phyloP scores from a whole-genome alignment of 805 yeast species.

The Lipomyces starkeyi region DNA sequence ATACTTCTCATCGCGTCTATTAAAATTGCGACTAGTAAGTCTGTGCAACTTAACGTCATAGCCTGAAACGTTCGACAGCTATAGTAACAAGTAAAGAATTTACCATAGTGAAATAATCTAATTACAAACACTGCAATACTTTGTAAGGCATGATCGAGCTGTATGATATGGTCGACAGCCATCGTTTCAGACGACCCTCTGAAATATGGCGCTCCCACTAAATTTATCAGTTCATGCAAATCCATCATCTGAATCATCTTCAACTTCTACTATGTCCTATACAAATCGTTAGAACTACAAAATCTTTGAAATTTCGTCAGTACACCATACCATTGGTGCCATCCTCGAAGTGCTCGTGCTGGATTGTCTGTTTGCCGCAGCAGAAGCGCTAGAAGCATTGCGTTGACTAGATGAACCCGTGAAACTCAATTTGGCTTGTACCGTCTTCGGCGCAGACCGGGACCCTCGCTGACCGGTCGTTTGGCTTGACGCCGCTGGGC shows the following conservation, averaged over 20 bases:
- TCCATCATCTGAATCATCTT: slow-evolving; percentile 1
- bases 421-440: neutral
- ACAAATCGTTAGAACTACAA: neutral
- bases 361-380: neutral
- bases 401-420: neutral
- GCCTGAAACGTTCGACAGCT: no score
- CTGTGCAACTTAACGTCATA: no score
- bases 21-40: no score
- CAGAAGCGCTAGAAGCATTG: neutral
- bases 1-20: no score
- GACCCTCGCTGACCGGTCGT: neutral
- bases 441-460: neutral
- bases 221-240: neutral
- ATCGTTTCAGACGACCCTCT: neutral
- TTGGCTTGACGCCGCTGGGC: neutral
- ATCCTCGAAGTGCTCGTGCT: neutral
- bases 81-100: no score
- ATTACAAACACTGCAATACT: no score
- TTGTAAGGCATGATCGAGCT: no score
- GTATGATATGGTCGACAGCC: neutral
- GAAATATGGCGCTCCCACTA: no score
- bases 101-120: no score
- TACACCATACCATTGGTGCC: neutral
- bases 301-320: neutral
- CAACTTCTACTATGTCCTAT: neutral